Percentiles rank a stretch among this genome's conserved stretches.
Conservation (phyloP, 1,284 basidiomycete genomes). For the Ganoderma multipileum region DNA sequence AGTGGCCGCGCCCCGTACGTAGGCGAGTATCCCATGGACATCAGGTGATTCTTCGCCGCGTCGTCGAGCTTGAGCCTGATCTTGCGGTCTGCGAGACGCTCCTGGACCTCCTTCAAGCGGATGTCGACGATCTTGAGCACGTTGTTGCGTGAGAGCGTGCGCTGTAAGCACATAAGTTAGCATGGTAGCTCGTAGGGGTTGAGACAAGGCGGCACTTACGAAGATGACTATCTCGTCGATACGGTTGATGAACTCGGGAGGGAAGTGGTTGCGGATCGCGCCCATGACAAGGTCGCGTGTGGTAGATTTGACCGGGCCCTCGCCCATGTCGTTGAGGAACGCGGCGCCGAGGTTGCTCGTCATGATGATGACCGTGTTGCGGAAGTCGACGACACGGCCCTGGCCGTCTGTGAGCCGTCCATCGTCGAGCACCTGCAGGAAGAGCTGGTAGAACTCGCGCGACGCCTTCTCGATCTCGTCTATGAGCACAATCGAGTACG, state of each 20-base stretch:
- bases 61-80: conserved; percentile 81
- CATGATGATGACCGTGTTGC: conserved; percentile 93
- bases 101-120: conserved; percentile 69
- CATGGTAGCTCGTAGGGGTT: conserved; percentile 8
- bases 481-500: conserved; percentile 82
- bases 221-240: conserved; percentile 92
- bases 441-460: conserved; percentile 89
- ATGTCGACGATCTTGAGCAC: conserved; percentile 88
- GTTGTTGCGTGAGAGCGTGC: conserved; percentile 76
- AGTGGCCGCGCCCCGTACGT: conserved; percentile 92
- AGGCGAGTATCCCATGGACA: conserved; percentile 85
- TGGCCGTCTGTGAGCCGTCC: conserved; percentile 93
- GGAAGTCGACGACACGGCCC: conserved; percentile 79
- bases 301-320: conserved; percentile 70
- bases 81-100: conserved; percentile 81
- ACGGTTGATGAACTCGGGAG: conserved; percentile 93
- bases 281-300: conserved; percentile 78
- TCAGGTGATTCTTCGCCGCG: conserved; percentile 84
- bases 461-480: conserved; percentile 93
- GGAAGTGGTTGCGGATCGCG: conserved; percentile 85
- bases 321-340: conserved; percentile 80
- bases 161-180: conserved; percentile 51
- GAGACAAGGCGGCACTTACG: conserved; percentile 55
- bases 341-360: conserved; percentile 90
- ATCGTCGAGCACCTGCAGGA: conserved; percentile 95